phyloP scores from a whole-genome alignment of 768 basidiomycete species.

The Amanita muscaria region DNA sequence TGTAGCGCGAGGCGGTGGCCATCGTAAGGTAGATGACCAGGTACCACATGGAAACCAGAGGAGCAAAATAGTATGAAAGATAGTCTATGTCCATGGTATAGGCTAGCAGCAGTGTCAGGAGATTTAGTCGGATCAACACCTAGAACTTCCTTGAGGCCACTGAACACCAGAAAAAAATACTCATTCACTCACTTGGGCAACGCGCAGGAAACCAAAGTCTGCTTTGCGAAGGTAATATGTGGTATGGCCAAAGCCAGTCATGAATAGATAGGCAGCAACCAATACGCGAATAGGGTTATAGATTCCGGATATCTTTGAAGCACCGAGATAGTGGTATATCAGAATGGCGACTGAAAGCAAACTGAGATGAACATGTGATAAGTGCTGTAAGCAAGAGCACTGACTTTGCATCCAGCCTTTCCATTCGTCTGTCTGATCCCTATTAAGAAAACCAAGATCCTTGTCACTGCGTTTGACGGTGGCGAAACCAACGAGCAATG shows the following conservation, averaged over 20 bases:
- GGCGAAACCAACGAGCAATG: conserved; percentile 48
- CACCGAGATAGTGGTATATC: conserved; percentile 88
- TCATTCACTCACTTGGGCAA: conserved; percentile 52
- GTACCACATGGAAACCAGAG: conserved; percentile 88
- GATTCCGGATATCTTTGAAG: conserved; percentile 86
- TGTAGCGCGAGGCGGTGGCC: conserved; percentile 59
- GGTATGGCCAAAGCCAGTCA: conserved; percentile 90
- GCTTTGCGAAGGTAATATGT: conserved; percentile 86
- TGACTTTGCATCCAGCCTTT: conserved; percentile 97
- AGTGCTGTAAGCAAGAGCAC: conserved; percentile 17
- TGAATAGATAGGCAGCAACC: conserved; percentile 85
- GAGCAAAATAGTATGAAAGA: conserved; percentile 85
- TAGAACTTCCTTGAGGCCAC: conserved; percentile 17
- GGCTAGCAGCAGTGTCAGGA: conserved; percentile 72
- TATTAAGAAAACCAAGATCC: conserved; percentile 81
- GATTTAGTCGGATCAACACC: conserved; percentile 77
- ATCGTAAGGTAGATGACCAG: conserved; percentile 79
- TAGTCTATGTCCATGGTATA: conserved; percentile 93
- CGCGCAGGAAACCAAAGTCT: conserved; percentile 72
- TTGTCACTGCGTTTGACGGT: conserved; percentile 68
- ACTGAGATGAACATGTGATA: conserved; percentile 7
- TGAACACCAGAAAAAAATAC: conserved; percentile 3
- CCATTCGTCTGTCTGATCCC: conserved; percentile 95
- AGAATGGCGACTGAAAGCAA: conserved; percentile 62
- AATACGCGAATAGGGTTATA: conserved; percentile 87